These are phyloP conservation scores for Wickerhamiella alocasiicola DNA, from an alignment of 805 yeast genomes.

Conservation along the genomic window DNA sequence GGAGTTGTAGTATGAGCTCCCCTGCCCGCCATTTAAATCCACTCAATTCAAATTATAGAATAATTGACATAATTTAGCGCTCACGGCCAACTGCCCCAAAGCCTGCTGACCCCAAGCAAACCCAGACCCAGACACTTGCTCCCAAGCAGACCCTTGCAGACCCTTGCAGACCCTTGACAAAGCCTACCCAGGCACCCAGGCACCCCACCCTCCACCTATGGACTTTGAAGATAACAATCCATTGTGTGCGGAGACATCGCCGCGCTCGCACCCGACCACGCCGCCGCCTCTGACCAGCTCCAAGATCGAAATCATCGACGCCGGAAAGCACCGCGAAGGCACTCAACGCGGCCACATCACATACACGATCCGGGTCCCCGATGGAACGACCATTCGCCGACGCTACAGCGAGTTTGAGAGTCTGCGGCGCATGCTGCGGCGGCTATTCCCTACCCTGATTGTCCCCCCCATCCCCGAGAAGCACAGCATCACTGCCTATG, in stretches of 20 bases:
- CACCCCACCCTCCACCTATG: conserved; percentile 13
- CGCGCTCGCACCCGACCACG: neutral
- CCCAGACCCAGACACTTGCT: too few relatives aligned
- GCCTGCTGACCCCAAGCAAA: too few relatives aligned
- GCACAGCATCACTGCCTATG: conserved; percentile 45
- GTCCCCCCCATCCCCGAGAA: conserved; percentile 93
- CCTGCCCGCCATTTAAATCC: too few relatives aligned
- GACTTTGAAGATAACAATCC: conserved; percentile 37
- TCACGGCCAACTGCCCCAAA: too few relatives aligned
- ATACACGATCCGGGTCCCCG: conserved; percentile 52
- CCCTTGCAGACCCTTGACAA: too few relatives aligned
- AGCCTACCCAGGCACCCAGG: too few relatives aligned
- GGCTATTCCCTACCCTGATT: conserved; percentile 65
- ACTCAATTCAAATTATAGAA: too few relatives aligned
- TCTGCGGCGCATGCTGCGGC: conserved; percentile 54
- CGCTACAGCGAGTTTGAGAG: conserved; percentile 89
- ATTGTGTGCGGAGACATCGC: conserved; percentile 20
- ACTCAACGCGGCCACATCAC: conserved; percentile 65
- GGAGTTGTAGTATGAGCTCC: too few relatives aligned
- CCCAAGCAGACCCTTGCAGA: too few relatives aligned
- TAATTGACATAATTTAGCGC: too few relatives aligned
- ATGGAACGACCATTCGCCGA: conserved; percentile 58
- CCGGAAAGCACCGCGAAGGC: conserved; percentile 77
- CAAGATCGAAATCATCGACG: conserved; percentile 45
- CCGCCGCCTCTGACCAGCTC: conserved; percentile 6